Evolutionary conservation across 176 grass and related monocot genomes (phyloP).

Genomic region (Raddia guianensis): DNA sequence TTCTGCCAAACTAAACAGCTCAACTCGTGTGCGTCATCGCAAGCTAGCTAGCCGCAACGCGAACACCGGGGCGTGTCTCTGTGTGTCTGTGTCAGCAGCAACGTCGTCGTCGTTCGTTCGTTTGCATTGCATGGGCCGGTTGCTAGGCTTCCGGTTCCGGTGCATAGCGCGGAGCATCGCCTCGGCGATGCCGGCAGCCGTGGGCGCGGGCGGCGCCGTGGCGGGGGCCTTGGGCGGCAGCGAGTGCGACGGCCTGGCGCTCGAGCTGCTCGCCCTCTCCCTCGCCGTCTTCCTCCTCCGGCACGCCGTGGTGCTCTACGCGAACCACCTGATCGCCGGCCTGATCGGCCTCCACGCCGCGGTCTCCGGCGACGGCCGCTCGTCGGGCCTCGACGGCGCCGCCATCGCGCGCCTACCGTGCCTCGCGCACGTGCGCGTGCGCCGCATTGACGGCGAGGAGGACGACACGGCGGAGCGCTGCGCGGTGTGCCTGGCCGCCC

Average conservation of each 20-base stretch:
- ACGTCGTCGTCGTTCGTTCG: background rate
- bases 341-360: conserved; percentile 3
- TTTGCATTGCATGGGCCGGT: background rate
- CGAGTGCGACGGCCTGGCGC: conserved; percentile 22
- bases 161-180: background rate
- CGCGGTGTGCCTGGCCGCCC: conserved; percentile 47
- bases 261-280: conserved; percentile 35
- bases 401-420: conserved; percentile 28
- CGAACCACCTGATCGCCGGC: conserved; percentile 28
- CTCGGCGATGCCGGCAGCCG: background rate
- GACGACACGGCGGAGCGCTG: conserved; percentile 14
- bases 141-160: background rate
- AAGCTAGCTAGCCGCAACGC: background rate
- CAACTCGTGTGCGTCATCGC: background rate
- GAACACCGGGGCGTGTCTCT: background rate
- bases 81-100: background rate
- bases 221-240: background rate
- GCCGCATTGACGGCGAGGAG: background rate
- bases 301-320: conserved; percentile 39
- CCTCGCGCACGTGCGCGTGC: conserved; percentile 15
- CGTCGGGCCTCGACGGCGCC: conserved; percentile 17
- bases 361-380: background rate
- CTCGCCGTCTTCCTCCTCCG: conserved; percentile 38
- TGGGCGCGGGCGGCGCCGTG: background rate
- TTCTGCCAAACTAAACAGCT: background rate